Conservation (phyloP, 805 yeast species). For the Candida taoyuanica region DNA sequence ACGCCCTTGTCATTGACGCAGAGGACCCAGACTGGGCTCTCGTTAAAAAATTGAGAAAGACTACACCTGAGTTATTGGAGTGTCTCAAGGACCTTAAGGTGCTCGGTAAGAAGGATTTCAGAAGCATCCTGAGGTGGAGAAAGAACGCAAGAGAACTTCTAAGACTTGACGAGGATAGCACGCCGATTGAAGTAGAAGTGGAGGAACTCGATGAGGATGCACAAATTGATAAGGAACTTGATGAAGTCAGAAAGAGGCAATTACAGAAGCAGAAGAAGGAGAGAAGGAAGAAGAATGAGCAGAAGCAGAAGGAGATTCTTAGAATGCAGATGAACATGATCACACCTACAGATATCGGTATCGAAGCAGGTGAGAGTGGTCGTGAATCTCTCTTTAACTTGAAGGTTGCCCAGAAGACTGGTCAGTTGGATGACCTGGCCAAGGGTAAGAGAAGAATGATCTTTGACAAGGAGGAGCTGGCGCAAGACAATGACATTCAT, state of each 20-base stretch:
- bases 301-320: conserved; percentile 78
- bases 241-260: conserved; percentile 66
- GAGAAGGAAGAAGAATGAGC: conserved; percentile 75
- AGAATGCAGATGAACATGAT: conserved; percentile 96
- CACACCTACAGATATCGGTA: conserved; percentile 88
- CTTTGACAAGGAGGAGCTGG: conserved; percentile 50
- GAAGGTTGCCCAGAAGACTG: conserved; percentile 83
- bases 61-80: conserved; percentile 72
- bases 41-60: conserved; percentile 65
- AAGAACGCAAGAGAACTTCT: conserved; percentile 74
- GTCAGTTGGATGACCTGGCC: conserved; percentile 66
- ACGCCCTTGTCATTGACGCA: conserved; percentile 54
- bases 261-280: conserved; percentile 70
- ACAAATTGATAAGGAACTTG: conserved; percentile 80
- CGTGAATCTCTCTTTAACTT: conserved; percentile 77
- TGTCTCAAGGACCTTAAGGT: conserved; percentile 91
- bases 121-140: conserved; percentile 82
- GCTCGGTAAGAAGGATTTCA: conserved; percentile 90
- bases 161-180: conserved; percentile 57
- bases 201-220: conserved; percentile 83
- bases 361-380: conserved; percentile 83
- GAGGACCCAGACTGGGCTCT: conserved; percentile 68
- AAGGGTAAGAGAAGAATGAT: conserved; percentile 69
- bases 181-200: conserved; percentile 44
- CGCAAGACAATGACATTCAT: conserved; percentile 53